A percentile compares a stretch with the other conserved stretches of the same genome.
Evolutionary conservation across 2,329 filamentous ascomycete genomes (phyloP).

Genomic region (Talaromyces sp.): DNA sequence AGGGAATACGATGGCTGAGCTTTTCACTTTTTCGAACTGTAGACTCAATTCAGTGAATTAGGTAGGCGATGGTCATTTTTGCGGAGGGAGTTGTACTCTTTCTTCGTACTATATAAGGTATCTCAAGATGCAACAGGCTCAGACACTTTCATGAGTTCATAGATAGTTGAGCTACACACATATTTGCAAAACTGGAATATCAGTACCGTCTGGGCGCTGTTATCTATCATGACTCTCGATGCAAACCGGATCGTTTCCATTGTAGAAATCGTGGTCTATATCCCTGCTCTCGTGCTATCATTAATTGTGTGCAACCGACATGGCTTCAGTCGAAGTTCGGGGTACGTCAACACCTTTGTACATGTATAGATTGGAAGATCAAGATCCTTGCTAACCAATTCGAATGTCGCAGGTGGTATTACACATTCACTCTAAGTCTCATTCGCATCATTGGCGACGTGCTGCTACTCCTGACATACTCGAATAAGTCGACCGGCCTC

Average conservation of each 20-base stretch:
- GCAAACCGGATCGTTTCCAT: not conserved
- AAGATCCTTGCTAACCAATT: not conserved
- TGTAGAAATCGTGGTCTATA: conserved; percentile 3
- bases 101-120: not conserved
- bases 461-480: not conserved
- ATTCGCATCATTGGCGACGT: conserved; percentile 2
- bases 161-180: not conserved
- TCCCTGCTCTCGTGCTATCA: not conserved
- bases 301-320: conserved; percentile 1
- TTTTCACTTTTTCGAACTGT: not conserved
- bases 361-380: not conserved
- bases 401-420: conserved; percentile 8
- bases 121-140: not conserved
- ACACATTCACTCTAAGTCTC: conserved; percentile 7
- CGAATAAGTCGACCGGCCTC: not conserved
- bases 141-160: not conserved
- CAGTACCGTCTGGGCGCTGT: not conserved
- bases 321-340: conserved; percentile 12
- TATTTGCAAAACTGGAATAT: not conserved
- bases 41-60: not conserved
- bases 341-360: not conserved
- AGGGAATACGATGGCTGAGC: not conserved
- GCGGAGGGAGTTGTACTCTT: not conserved
- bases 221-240: not conserved
- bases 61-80: not conserved